Base-by-base conservation (phyloP, 148 eudicot genomes). In the Suaeda aralocaspica region DNA sequence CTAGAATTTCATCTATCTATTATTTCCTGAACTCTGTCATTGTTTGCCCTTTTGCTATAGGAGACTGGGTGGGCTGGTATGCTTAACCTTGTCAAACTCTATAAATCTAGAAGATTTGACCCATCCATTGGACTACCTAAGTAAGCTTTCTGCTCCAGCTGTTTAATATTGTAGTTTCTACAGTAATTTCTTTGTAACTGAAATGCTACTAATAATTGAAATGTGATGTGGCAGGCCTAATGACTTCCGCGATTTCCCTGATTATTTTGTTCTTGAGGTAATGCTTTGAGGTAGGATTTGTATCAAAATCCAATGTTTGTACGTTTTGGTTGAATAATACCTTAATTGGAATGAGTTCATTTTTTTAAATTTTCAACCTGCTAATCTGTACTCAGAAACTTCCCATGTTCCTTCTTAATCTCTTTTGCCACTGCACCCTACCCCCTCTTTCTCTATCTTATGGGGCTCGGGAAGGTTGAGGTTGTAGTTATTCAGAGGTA, bases 201-300 rank as follows among this genome's bases (percentile, higher is more conserved):
- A 52, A 49, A 49, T 41, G 16, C 42, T 69, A 24, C 46, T 58
- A 50, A 72, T 61, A 67, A 59, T 16, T 14, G 52, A 52, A 69
- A 33, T 73, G 16, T 65, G 29, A 56, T 48, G 41, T 79, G 78
- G 48, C 79, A 91, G 99, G 97, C 93, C 97, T 60, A 94, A 94
- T 78, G 92, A 94, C 82, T 94, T 91, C 72, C 93, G 82, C 82
- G 96, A 91, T 85, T 83, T 91, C 63, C 74, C 88, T 11, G 99
- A 94, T 79, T 91, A 91, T 80, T 91, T 94, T 76, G 93, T 94
- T 86, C 96, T 94, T 82, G 89, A 94, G 99, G 99, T 94, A 94
- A 91, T 89, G 96, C 78, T 78, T 67, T 79, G 95, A 89, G 91
- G 91, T 90, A 90, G 92, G 86, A 87, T 87, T 76, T 82, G 87